Conservation (phyloP, 2,329 filamentous ascomycete species). For the Sclerotinia nivalis region DNA sequence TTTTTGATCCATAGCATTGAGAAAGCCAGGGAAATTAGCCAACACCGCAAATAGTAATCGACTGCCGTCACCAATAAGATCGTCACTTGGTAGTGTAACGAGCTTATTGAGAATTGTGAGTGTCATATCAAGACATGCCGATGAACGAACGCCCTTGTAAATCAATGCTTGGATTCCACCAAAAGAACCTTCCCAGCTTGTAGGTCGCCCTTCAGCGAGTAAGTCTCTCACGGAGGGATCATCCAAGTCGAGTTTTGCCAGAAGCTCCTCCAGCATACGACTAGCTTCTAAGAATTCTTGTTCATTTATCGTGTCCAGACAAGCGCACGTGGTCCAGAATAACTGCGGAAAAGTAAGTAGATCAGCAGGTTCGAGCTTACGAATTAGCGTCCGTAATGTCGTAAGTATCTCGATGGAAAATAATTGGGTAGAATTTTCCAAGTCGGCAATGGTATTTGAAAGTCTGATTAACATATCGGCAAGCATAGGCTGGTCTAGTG, state of each 20-base stretch:
- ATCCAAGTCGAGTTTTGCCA: constrained; percentile 80
- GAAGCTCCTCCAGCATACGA: constrained; percentile 84
- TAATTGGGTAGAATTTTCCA: constrained; percentile 89
- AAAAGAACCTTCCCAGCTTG: constrained; percentile 85
- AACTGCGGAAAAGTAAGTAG: constrained; percentile 89
- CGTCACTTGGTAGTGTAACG: constrained; percentile 74
- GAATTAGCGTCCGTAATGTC: constrained; percentile 87
- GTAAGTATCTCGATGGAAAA: constrained; percentile 98
- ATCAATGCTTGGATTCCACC: constrained; percentile 82
- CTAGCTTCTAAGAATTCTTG: constrained; percentile 89
- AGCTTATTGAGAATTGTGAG: constrained; percentile 77
- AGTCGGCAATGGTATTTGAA: constrained; percentile 95
- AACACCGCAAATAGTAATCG: constrained; percentile 83
- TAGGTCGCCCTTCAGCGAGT: constrained; percentile 76
- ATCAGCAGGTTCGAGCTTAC: constrained; percentile 75
- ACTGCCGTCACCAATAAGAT: constrained; percentile 77
- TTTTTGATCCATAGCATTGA: constrained; percentile 73
- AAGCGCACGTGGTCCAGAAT: constrained; percentile 97
- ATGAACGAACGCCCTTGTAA: constrained; percentile 90
- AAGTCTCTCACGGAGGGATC: constrained; percentile 67
- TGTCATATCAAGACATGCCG: constrained; percentile 75
- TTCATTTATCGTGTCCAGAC: constrained; percentile 95
- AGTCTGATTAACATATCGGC: constrained; percentile 94
- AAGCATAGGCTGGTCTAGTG: constrained; percentile 88
- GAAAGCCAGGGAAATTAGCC: constrained; percentile 85